phyloP scores from a whole-genome alignment of 1,284 basidiomycete genomes.

The Phellopilus nigrolimitatus region DNA sequence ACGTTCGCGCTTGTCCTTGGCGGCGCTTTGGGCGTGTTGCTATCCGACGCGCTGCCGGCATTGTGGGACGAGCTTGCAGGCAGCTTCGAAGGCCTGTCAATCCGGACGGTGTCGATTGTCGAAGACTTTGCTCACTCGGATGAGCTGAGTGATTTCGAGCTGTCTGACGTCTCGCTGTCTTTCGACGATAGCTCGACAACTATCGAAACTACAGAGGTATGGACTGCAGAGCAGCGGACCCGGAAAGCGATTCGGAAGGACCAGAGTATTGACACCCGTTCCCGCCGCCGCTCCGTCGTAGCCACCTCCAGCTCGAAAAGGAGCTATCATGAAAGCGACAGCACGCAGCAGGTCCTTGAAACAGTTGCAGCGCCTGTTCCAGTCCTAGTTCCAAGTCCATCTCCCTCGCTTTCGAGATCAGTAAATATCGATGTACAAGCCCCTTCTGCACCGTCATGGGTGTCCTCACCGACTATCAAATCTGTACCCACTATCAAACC shows the following conservation, averaged over 20 bases:
- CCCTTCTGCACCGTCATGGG: background rate
- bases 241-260: background rate
- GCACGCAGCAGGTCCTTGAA: too few relatives aligned
- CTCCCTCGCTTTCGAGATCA: background rate
- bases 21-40: constrained; percentile 60
- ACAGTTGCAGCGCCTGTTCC: background rate
- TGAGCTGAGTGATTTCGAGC: constrained; percentile 16
- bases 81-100: background rate
- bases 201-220: constrained; percentile 7
- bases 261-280: too few relatives aligned
- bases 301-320: constrained; percentile 5
- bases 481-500: constrained; percentile 14
- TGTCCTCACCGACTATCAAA: too few relatives aligned
- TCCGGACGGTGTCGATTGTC: constrained; percentile 5
- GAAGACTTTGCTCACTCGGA: constrained; percentile 15
- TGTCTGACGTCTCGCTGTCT: constrained; percentile 1
- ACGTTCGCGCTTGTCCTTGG: constrained; percentile 58
- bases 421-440: constrained; percentile 10
- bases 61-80: constrained; percentile 57
- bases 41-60: constrained; percentile 59
- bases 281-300: background rate
- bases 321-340: too few relatives aligned
- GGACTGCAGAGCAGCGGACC: constrained; percentile 13
- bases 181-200: constrained; percentile 2
- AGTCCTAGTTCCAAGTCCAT: background rate